Evolutionary conservation across 768 basidiomycete species (phyloP).

Genomic region (Hericium alpestre): DNA sequence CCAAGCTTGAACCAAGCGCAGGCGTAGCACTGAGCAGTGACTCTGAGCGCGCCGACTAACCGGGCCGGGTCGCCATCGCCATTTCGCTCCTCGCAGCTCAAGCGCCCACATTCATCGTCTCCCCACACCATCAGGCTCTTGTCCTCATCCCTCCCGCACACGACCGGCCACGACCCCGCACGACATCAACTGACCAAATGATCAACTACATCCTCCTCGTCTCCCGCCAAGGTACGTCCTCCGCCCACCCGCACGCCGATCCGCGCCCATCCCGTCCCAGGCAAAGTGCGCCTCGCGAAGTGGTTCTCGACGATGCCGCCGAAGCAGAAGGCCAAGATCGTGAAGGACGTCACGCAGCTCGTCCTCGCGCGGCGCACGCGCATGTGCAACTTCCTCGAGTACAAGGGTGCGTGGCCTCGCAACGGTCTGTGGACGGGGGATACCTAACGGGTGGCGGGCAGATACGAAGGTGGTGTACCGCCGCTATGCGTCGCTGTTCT

Average conservation of each 20-base stretch:
- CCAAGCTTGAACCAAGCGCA: no score
- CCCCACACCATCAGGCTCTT: neutral
- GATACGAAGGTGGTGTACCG: conserved; percentile 87
- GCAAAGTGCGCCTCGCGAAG: conserved; percentile 90
- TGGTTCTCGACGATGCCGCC: conserved; percentile 85
- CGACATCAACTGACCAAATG: conserved; percentile 30
- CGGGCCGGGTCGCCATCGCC: no score
- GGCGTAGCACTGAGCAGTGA: no score
- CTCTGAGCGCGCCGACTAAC: no score
- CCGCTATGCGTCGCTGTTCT: conserved; percentile 92
- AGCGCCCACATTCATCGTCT: no score
- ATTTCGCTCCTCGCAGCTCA: no score
- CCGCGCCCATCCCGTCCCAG: conserved; percentile 27
- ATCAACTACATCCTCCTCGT: conserved; percentile 91
- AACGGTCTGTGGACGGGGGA: neutral
- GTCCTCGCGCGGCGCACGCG: conserved; percentile 78
- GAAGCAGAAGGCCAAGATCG: conserved; percentile 80
- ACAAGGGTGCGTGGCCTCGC: conserved; percentile 61
- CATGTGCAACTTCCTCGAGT: conserved; percentile 96
- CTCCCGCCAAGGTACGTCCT: conserved; percentile 69
- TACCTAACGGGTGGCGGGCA: conserved; percentile 16
- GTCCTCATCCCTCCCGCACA: neutral
- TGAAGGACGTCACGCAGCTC: conserved; percentile 91
- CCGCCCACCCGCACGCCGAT: conserved; percentile 15
- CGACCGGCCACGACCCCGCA: neutral